Evolutionary conservation across 164 flowering plant species (phyloP).

Genomic region (Saururus chinensis): DNA sequence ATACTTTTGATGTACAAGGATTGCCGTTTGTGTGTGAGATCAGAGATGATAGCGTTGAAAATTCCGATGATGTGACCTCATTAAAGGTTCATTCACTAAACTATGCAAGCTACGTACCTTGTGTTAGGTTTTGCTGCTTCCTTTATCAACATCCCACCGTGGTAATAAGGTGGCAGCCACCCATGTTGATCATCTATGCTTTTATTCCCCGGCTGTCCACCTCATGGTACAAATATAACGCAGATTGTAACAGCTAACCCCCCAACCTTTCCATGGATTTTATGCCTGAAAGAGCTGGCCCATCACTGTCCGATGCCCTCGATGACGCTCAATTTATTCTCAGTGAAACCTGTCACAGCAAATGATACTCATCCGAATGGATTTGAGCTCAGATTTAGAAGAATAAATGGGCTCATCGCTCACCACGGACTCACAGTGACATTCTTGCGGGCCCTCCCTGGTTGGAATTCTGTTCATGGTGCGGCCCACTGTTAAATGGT

Average conservation of each 20-base stretch:
- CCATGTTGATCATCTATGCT: not conserved
- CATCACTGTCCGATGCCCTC: not conserved
- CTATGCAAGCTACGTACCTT: too few relatives aligned
- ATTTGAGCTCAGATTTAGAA: not conserved
- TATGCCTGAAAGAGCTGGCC: not conserved
- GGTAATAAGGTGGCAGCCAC: not conserved
- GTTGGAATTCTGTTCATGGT: not conserved
- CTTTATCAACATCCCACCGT: slow-evolving; percentile 4
- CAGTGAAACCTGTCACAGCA: not conserved
- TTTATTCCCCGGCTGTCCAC: not conserved
- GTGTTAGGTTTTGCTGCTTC: slow-evolving; percentile 5
- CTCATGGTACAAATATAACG: not conserved
- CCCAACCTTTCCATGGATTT: not conserved
- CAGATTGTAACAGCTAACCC: not conserved
- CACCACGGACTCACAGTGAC: not conserved
- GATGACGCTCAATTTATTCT: not conserved
- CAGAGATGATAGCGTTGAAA: too few relatives aligned
- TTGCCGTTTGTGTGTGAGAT: too few relatives aligned
- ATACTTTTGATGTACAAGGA: too few relatives aligned
- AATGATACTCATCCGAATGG: not conserved
- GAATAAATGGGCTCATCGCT: not conserved
- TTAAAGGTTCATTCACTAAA: too few relatives aligned
- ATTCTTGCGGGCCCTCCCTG: not conserved
- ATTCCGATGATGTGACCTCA: too few relatives aligned
- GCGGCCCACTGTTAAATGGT: not conserved